phyloP scores from a whole-genome alignment of 1,284 basidiomycete species.

The Puccinia coronata region DNA sequence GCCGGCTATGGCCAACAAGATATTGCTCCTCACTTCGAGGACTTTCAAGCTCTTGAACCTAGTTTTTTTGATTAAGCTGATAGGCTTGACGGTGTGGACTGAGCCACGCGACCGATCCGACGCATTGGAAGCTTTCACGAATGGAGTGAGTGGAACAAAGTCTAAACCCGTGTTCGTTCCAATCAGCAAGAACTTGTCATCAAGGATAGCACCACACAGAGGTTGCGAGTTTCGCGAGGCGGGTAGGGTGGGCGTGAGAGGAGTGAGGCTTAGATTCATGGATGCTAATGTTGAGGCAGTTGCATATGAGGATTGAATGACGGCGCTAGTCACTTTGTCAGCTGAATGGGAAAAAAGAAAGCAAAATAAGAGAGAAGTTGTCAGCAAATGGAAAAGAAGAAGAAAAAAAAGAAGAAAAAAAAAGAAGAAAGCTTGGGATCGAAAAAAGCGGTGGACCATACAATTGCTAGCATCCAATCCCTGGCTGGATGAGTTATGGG shows the following conservation, averaged over 20 bases:
- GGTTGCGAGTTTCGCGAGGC: conserved; percentile 53
- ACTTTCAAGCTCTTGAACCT: conserved; percentile 55
- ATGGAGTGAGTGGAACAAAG: conserved; percentile 54
- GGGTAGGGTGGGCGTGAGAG: conserved; percentile 53
- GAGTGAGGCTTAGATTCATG: conserved; percentile 52
- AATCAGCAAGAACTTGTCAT: conserved; percentile 56
- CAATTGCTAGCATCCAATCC: not conserved
- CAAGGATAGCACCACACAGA: conserved; percentile 56
- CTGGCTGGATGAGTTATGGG: conserved; percentile 17
- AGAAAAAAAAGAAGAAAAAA: not conserved
- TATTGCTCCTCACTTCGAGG: conserved; percentile 55
- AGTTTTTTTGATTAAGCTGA: conserved; percentile 56
- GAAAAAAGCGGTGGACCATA: not conserved
- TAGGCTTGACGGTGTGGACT: conserved; percentile 52
- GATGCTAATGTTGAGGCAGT: conserved; percentile 47
- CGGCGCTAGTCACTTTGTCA: not conserved
- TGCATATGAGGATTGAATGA: not conserved
- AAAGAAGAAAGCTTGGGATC: not conserved
- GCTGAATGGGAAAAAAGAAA: not conserved
- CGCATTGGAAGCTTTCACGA: conserved; percentile 29
- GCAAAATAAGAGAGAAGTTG: not conserved
- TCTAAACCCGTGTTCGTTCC: conserved; percentile 56
- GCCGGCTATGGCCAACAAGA: conserved; percentile 56
- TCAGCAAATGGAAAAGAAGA: not conserved
- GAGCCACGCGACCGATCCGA: conserved; percentile 26